Evolutionary conservation across 164 flowering plant genomes (phyloP), one percentile per base, ranked within the genome.

Genomic region (Umbellularia californica): DNA sequence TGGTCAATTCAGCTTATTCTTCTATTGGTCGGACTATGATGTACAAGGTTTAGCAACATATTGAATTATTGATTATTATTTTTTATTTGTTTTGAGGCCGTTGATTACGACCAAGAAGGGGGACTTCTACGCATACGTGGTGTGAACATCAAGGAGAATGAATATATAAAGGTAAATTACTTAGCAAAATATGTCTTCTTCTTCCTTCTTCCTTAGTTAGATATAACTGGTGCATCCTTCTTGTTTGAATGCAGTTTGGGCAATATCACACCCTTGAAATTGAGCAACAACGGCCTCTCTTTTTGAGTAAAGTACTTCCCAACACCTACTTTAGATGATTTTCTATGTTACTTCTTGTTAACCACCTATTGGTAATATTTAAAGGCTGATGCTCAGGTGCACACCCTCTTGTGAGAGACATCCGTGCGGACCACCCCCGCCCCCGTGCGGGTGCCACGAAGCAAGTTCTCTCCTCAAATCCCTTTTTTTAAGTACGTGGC

Each of bases 201-300:
- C 50, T 41, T 41, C 47, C 47, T 41, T 2, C 47, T 41, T 11
- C 47, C 9, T 41, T 41, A 41, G 9, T 41, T 41, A 41, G 47
- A 41, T 41, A 41, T 41, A 41, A 41, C 47, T 7, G 47, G 47
- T 9, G 10, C 47, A 7, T 41, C 47, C 47, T 41, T 41, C 47
- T 41, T 41, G 11, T 41, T 41, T 41, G 47, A 41, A n/a, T 85
- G 86, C 87, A 94, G 98, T 86, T 93, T 55, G 99, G 99, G 47
- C 87, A 90, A 47, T 95, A 89, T 72, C 98, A 95, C 81, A 92
- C 99, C 27, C 77, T 95, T 66, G 97, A 93, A 77, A 83, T 95
- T 72, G 96, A 93, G 83, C 84, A 83, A 72, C 89, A 92, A 35
- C 89, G 95, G 25, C 89, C 93, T 71, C 90, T 95, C 87, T 96